Base-by-base conservation (phyloP, 352 stramenopile genomes). In the Phytophthora citricola region DNA sequence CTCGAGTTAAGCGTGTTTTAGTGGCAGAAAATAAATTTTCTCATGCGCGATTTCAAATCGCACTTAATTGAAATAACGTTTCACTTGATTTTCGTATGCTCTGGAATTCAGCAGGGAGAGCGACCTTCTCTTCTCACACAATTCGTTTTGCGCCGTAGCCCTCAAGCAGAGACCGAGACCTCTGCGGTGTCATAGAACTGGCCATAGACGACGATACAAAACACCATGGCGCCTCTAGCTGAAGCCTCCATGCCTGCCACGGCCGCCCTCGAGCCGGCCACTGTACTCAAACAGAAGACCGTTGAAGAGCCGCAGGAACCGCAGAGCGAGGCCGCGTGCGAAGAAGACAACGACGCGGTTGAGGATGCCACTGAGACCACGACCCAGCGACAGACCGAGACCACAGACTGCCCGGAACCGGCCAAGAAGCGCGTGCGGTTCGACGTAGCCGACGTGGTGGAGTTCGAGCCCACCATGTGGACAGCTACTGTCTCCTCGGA, bases 401-500 rank as follows among this genome's bases (percentile, higher is more conserved):
- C 43, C 12, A 31, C 22, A 14, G 68, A 67, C 10, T 32, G 40
- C 26, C 55, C 57, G 5, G 31, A 71, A 34, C 48, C 43, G 15
- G 51, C 50, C 17, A 75, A 53, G 60, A 84, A 84, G 60, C 60
- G 72, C 58, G 81, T 92, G 47, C 69, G 67, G 15, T 94, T 94
- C 55, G 69, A 86, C 14, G 57, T 72, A 14, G 83, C 79, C 5
- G 81, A 94, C 29, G 70, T 94, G 10, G 70, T 93, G 27, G 86
- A 94, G 75, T 94, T 94, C 41, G 86, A 94, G 56, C 86, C 86
- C 27, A 92, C 86, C 15, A 79, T 89, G 68, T 93, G 81, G 81
- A 93, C 84, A n/a, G 85, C 83, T 44, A 90, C 82, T 4, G 81
- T 93, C 24, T 78, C 86, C 8, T 94, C 86, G 2, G 85, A 92